phyloP scores from a whole-genome alignment of 2,329 filamentous ascomycete genomes.

The Cercospora zeae-maydis region DNA sequence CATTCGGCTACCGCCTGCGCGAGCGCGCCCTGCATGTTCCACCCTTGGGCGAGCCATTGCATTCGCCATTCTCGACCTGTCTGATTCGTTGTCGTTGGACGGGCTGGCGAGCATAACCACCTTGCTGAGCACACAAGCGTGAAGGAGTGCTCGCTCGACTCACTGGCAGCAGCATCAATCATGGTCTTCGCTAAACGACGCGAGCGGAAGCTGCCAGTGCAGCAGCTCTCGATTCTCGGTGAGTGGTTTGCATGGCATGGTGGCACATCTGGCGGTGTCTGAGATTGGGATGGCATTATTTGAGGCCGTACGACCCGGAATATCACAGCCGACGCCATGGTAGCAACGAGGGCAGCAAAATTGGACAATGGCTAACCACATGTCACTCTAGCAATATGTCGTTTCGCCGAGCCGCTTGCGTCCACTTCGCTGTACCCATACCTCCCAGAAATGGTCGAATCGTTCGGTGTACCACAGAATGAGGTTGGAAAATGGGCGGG shows the following conservation, averaged over 20 bases:
- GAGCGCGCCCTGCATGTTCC: not conserved
- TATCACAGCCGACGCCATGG: not conserved
- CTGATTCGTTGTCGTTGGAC: not conserved
- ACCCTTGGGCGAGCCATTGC: not conserved
- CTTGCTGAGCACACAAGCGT: not conserved
- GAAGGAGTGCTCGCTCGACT: not conserved
- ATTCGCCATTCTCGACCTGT: not conserved
- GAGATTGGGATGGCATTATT: not conserved
- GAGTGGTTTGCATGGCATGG: constrained; percentile 7
- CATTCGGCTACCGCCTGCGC: not conserved
- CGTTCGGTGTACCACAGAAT: constrained; percentile 67
- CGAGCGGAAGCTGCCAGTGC: constrained; percentile 62
- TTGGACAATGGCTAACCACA: constrained; percentile 16
- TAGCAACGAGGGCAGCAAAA: not conserved
- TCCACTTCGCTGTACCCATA: constrained; percentile 92
- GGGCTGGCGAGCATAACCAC: not conserved
- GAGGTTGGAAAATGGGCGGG: constrained; percentile 80
- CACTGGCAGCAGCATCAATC: constrained; percentile 4
- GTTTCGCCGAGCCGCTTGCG: constrained; percentile 86
- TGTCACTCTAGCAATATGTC: constrained; percentile 69
- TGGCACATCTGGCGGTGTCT: too few species aligned
- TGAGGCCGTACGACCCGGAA: not conserved
- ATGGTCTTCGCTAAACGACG: constrained; percentile 22
- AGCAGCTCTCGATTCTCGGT: constrained; percentile 77
- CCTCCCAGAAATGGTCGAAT: constrained; percentile 82